These are phyloP conservation scores for Penicillium maclennaniae DNA, from an alignment of 495 filamentous ascomycete species.

Conservation along the genomic window DNA sequence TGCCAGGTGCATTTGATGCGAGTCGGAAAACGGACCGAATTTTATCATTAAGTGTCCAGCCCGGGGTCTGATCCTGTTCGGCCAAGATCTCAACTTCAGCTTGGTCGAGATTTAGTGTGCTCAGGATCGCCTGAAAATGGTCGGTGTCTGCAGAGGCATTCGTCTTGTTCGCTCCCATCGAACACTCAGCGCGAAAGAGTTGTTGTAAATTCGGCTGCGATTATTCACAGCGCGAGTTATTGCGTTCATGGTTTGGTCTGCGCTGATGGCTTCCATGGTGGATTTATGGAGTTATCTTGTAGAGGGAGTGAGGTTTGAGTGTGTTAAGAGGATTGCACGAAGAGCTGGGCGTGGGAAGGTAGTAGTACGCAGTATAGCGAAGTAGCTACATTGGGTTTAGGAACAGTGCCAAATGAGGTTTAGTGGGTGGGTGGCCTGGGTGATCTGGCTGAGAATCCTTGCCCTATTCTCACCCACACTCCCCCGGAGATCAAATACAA, in stretches of 20 bases:
- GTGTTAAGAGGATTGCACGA: too few relatives aligned
- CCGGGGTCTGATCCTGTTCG: constrained; percentile 6
- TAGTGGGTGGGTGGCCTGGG: too few relatives aligned
- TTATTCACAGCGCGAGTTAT: constrained; percentile 7
- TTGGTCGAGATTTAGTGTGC: constrained; percentile 8
- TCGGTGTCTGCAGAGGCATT: constrained; percentile 7
- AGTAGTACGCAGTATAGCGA: too few relatives aligned
- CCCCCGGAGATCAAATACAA: too few relatives aligned
- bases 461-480: too few relatives aligned
- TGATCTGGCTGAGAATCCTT: too few relatives aligned
- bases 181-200: constrained; percentile 7
- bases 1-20: constrained; percentile 4
- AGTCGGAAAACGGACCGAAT: constrained; percentile 3
- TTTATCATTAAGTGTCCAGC: constrained; percentile 6
- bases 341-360: too few relatives aligned
- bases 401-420: too few relatives aligned
- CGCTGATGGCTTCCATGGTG: too few relatives aligned
- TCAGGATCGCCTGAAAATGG: constrained; percentile 11
- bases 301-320: too few relatives aligned
- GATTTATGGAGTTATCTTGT: too few relatives aligned
- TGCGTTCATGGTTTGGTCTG: background rate
- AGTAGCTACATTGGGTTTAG: too few relatives aligned
- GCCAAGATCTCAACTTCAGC: constrained; percentile 6
- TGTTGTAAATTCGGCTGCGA: constrained; percentile 5
- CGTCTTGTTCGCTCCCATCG: constrained; percentile 10